phyloP scores from a whole-genome alignment of 257 asterid genomes.

The Ajuga chamaepitys region DNA sequence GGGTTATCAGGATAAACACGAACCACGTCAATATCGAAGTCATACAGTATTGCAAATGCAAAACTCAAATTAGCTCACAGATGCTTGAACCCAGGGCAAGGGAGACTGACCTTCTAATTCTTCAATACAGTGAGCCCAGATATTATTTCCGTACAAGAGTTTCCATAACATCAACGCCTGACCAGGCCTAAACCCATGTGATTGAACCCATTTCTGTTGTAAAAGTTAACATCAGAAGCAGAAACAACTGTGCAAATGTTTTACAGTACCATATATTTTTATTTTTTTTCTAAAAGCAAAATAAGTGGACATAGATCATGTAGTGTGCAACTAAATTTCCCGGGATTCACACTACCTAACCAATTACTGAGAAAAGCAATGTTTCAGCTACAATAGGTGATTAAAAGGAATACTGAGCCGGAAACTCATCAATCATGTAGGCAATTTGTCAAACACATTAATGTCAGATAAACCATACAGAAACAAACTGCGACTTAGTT shows the following conservation, averaged over 20 bases:
- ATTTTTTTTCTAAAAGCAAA: neutral
- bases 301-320: neutral
- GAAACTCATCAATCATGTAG: neutral
- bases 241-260: neutral
- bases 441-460: neutral
- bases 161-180: constrained; percentile 98
- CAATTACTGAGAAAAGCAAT: neutral
- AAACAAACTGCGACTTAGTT: neutral
- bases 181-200: constrained; percentile 75
- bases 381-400: neutral
- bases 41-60: neutral
- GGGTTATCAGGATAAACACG: neutral
- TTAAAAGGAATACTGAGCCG: neutral
- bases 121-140: constrained; percentile 63
- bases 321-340: neutral
- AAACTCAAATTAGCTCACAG: neutral
- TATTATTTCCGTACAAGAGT: constrained; percentile 66
- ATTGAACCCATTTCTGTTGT: constrained; percentile 79
- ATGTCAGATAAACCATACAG: neutral
- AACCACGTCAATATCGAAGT: neutral
- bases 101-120: constrained; percentile 61
- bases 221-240: constrained; percentile 8
- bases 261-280: neutral
- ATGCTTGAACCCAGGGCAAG: neutral
- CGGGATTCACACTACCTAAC: neutral